These are phyloP conservation scores for Wickerhamiella shivajii DNA, from an alignment of 805 yeast genomes.

Conservation along the genomic window DNA sequence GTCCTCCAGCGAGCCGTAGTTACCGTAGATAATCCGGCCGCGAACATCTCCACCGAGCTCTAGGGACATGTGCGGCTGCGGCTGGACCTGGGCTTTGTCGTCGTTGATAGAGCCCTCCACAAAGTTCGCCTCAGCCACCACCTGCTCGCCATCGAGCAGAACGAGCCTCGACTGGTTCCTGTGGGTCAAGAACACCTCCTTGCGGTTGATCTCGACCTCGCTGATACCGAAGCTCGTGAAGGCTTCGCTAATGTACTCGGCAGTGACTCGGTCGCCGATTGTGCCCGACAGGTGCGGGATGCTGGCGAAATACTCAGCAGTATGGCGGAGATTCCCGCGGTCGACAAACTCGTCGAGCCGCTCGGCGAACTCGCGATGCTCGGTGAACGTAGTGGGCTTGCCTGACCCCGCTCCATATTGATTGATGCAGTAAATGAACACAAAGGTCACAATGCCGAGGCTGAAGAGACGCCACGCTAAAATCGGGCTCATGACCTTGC, in stretches of 20 bases:
- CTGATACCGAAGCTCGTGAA: slow-evolving; percentile 44
- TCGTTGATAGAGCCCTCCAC: slow-evolving; percentile 24
- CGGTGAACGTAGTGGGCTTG: slow-evolving; percentile 43
- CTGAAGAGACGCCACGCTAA: slow-evolving; percentile 67
- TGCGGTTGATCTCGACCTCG: slow-evolving; percentile 34
- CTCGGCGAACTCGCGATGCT: slow-evolving; percentile 36
- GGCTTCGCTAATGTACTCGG: slow-evolving; percentile 46
- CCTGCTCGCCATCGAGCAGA: slow-evolving; percentile 20
- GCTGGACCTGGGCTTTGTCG: slow-evolving; percentile 21
- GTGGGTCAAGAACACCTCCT: slow-evolving; percentile 48
- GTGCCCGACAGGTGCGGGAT: slow-evolving; percentile 87
- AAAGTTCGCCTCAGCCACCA: slow-evolving; percentile 26
- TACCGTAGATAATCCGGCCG: slow-evolving; percentile 45
- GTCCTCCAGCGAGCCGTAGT: slow-evolving; percentile 50
- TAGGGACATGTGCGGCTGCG: slow-evolving; percentile 34
- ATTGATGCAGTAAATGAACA: slow-evolving; percentile 37
- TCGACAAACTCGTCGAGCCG: slow-evolving; percentile 41
- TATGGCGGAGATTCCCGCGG: slow-evolving; percentile 42
- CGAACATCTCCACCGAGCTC: slow-evolving; percentile 42
- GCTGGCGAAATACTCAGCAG: slow-evolving; percentile 55
- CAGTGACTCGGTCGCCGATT: slow-evolving; percentile 62
- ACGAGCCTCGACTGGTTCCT: slow-evolving; percentile 32
- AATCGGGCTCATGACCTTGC: slow-evolving; percentile 70
- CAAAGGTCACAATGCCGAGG: slow-evolving; percentile 39
- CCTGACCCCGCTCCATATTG: slow-evolving; percentile 23